Evolutionary conservation across 805 yeast species (phyloP), one percentile per base, ranked within the genome.

Genomic region (Tetrapisispora phaffii): DNA sequence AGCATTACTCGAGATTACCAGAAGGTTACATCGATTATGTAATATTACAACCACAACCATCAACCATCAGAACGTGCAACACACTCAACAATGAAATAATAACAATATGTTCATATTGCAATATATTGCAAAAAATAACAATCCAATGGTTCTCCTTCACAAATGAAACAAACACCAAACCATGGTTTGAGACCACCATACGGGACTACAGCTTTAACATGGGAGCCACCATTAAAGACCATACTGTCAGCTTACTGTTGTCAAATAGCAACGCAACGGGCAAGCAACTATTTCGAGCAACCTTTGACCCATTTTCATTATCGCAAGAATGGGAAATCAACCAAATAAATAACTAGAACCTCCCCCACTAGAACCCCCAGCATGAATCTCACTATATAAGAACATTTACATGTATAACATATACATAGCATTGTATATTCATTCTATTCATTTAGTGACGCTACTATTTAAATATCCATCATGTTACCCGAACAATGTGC

Each of bases 291-390:
- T 21, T 15, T n/a, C 7, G 24, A 7, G 39, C 39, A 3, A 24
- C 4, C 7, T 39, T 39, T 29, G 17, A 39, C 31, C 41, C 41
- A 20, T 15, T 29, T 6, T 39, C 41, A 8, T 19, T 17, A 13
- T 5, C 4, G 8, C 41, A 39, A 8, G 19, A 19, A 16, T 39
- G 41, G 41, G 55, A 56, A 17, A 57, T 49, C 20, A 48, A 50
- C n/a, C 53, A 52, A 12, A 9, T 36, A n/a, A n/a, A n/a, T n/a
- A n/a, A n/a, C n/a, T n/a, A n/a, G n/a, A n/a, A n/a, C n/a, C n/a
- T n/a, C n/a, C n/a, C n/a, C n/a, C n/a, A n/a, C n/a, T n/a, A n/a
- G n/a, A n/a, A n/a, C n/a, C n/a, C n/a, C n/a, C n/a, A n/a, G n/a
- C n/a, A n/a, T n/a, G n/a, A n/a, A n/a, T n/a, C n/a, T n/a, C n/a